These are phyloP conservation scores for Scenedesmus sp. DNA, from an alignment of 163 green algal species.

Conservation along the genomic window DNA sequence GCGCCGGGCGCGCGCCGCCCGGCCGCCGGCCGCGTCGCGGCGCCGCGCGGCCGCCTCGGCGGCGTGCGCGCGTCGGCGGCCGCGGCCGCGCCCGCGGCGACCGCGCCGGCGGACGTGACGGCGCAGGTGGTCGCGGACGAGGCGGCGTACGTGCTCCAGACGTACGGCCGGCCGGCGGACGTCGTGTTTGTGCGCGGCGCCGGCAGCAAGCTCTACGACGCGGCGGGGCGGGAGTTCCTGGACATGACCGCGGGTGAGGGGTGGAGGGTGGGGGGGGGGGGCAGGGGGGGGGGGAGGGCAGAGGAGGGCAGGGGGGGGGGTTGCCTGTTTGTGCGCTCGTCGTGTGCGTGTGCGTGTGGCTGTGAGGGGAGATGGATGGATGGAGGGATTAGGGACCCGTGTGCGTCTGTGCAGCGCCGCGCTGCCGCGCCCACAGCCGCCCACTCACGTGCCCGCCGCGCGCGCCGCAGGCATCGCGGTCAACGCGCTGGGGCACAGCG, in stretches of 20 bases:
- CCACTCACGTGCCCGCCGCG: neutral
- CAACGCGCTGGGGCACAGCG: conserved; percentile 91
- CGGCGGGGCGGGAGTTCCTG: conserved; percentile 90
- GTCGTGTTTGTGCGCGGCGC: conserved; percentile 81
- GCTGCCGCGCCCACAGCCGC: neutral
- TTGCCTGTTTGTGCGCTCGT: neutral
- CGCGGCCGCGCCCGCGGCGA: conserved; percentile 7
- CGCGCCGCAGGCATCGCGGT: conserved; percentile 96
- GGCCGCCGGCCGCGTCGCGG: too few relatives aligned
- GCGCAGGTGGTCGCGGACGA: conserved; percentile 50
- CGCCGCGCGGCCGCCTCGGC: neutral
- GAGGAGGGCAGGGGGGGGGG: too few relatives aligned
- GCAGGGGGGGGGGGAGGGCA: too few relatives aligned
- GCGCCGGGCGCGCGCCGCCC: too few relatives aligned
- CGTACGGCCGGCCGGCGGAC: conserved; percentile 80
- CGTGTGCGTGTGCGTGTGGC: neutral
- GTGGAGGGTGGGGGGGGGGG: too few relatives aligned
- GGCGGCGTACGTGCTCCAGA: conserved; percentile 80
- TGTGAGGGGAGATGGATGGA: neutral
- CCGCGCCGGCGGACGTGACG: conserved; percentile 22
- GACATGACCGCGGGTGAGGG: conserved; percentile 81
- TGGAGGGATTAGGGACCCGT: too few relatives aligned
- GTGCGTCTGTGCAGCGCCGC: neutral
- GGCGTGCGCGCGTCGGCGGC: conserved; percentile 12
- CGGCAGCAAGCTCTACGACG: conserved; percentile 79